Percentiles rank a stretch among this genome's conserved stretches.
These are phyloP conservation scores for Chaetomiaceae sp. DNA, from an alignment of 2,329 filamentous ascomycete genomes.

Conservation along the genomic window DNA sequence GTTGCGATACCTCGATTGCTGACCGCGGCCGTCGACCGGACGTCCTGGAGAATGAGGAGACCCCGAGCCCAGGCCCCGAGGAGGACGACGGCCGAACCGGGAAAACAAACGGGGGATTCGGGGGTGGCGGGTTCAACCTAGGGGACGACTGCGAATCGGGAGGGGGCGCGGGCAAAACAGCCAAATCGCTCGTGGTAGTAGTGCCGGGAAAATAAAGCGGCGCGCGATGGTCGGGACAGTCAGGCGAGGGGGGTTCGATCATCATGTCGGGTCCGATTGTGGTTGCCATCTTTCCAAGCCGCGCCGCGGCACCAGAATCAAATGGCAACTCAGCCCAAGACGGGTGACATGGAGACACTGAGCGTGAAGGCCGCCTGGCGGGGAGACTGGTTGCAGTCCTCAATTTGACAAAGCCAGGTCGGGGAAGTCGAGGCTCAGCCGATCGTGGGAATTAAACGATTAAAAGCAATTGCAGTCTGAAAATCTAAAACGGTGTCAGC, in stretches of 20 bases:
- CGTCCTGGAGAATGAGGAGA: slow-evolving; percentile 42
- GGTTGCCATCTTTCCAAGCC: slow-evolving; percentile 36
- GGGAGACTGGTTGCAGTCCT: slow-evolving; percentile 1
- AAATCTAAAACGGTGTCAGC: slow-evolving; percentile 17
- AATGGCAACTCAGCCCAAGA: slow-evolving; percentile 34
- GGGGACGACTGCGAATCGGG: slow-evolving; percentile 32
- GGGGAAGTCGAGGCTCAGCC: slow-evolving; percentile 8
- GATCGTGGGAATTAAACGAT: slow-evolving; percentile 22
- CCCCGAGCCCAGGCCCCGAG: no score
- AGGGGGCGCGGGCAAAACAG: slow-evolving; percentile 19
- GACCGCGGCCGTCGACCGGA: slow-evolving; percentile 48
- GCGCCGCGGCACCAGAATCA: slow-evolving; percentile 43
- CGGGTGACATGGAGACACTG: slow-evolving; percentile 34
- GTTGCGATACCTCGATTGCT: slow-evolving; percentile 38
- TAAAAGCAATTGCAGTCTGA: slow-evolving; percentile 23
- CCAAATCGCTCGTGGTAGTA: slow-evolving; percentile 24
- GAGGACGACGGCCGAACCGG: slow-evolving; percentile 44
- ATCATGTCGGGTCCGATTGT: slow-evolving; percentile 27
- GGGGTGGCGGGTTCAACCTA: slow-evolving; percentile 38
- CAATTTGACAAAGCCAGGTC: slow-evolving; percentile 9
- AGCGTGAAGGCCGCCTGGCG: slow-evolving; percentile 9
- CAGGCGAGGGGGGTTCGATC: slow-evolving; percentile 18
- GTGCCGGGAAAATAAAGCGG: slow-evolving; percentile 14
- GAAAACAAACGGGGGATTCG: slow-evolving; percentile 62
- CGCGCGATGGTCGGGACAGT: slow-evolving; percentile 13